These are phyloP conservation scores for Clarireedia monteithiana DNA, from an alignment of 2,329 filamentous ascomycete species.

Conservation along the genomic window DNA sequence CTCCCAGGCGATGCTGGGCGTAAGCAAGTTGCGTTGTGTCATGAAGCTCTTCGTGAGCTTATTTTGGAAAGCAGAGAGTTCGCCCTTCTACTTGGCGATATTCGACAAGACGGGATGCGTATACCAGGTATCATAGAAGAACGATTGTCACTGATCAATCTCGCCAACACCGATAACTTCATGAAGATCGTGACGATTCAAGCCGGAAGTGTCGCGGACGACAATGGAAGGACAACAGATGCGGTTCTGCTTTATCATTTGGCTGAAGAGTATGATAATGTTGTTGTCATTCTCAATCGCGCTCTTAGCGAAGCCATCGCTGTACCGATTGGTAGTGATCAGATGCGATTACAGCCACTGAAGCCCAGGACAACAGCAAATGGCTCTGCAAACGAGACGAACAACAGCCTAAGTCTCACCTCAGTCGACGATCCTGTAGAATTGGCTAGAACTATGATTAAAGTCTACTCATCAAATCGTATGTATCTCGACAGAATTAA, in stretches of 20 bases:
- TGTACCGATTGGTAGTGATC: conserved; percentile 75
- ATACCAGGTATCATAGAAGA: conserved; percentile 84
- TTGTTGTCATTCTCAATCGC: conserved; percentile 83
- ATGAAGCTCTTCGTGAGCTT: conserved; percentile 86
- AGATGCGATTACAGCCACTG: conserved; percentile 57
- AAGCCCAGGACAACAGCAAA: conserved; percentile 27
- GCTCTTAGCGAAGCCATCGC: conserved; percentile 85
- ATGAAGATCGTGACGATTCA: conserved; percentile 88
- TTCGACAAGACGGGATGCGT: conserved; percentile 72
- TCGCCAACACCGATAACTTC: conserved; percentile 75
- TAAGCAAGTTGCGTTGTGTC: conserved; percentile 74
- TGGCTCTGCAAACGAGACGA: conserved; percentile 9
- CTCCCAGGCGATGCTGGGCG: conserved; percentile 65
- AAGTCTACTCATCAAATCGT: conserved; percentile 52
- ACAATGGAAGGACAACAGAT: conserved; percentile 87
- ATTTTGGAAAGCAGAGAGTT: conserved; percentile 97
- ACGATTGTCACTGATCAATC: conserved; percentile 70
- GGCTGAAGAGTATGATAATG: conserved; percentile 89
- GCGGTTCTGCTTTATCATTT: conserved; percentile 92
- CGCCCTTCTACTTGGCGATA: conserved; percentile 86
- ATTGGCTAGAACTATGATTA: conserved; percentile 54
- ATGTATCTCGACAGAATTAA: conserved; percentile 54
- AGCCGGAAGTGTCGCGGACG: conserved; percentile 86
- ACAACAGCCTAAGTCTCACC: conserved; percentile 50
- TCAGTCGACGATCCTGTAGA: conserved; percentile 59